Evolutionary conservation across 306 rosid species (phyloP), one percentile per base, ranked within the genome.

Genomic region (Crataegus laevigata): DNA sequence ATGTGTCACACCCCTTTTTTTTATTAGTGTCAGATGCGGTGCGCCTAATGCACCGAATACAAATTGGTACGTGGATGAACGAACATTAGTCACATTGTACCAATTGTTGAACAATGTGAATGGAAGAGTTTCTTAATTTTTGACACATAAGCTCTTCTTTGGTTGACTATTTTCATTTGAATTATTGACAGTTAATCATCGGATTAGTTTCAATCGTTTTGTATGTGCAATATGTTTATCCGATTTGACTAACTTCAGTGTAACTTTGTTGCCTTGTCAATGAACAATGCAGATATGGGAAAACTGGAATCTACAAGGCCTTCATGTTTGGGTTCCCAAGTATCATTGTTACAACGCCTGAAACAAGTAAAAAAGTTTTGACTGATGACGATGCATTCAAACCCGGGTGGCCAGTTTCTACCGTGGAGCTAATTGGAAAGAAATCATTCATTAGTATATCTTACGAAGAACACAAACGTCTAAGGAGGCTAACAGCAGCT

Each of bases 261-360:
- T n/a, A n/a, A n/a, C n/a, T n/a, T n/a, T n/a, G n/a, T n/a, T n/a
- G n/a, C n/a, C n/a, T n/a, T n/a, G n/a, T 40, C 7, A 34, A 77
- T 68, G 28, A 75, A 76, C 68, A 75, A 50, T 81, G 72, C 72
- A 94, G 98, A 75, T 91, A 28, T 83, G 98, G 97, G 72, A 38
- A 42, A 1, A 87, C 87, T 4, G 98, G 96, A 73, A 82, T 94
- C 17, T 94, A 91, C 78, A 94, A 91, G 83, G 88, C 77, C 24
- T 79, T 88, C 75, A 91, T 94, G 98, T 91, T 91, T 82, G 93
- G 94, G 47, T 86, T 50, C 29, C 96, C 98, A 2, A 88, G 98
- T 78, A 77, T 94, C 10, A 88, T 94, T 34, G 89, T 90, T 66
- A 90, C 97, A 60, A 66, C 85, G 36, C 82, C 98, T 1, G 98